phyloP scores from a whole-genome alignment of 805 yeast species.

The Hanseniaspora guilliermondii region DNA sequence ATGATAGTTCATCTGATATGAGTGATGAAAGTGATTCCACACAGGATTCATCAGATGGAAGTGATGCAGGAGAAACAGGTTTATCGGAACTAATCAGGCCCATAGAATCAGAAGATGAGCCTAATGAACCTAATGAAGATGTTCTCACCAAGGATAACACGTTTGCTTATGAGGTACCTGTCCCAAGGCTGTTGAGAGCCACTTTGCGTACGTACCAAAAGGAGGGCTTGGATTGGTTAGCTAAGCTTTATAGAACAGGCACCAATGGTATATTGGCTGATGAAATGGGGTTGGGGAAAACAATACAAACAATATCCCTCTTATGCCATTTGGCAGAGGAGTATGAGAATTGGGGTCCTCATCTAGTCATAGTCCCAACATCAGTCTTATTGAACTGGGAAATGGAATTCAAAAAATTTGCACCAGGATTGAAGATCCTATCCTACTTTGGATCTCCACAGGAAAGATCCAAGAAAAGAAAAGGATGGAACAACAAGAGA shows the following conservation, averaged over 20 bases:
- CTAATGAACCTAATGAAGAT: conserved; percentile 15
- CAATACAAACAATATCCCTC: conserved; percentile 87
- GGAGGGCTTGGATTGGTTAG: conserved; percentile 94
- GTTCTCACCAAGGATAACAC: conserved; percentile 12
- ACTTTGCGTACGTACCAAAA: conserved; percentile 81
- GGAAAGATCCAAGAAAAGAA: conserved; percentile 87
- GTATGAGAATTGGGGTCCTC: conserved; percentile 96
- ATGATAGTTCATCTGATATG: not conserved
- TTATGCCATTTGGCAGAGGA: conserved; percentile 83
- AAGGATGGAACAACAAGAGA: conserved; percentile 87
- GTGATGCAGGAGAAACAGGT: conserved; percentile 4
- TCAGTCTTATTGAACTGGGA: conserved; percentile 98
- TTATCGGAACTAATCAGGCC: conserved; percentile 15
- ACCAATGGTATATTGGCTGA: conserved; percentile 97
- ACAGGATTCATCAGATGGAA: not conserved
- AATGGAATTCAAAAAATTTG: conserved; percentile 96
- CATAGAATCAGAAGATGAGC: conserved; percentile 20
- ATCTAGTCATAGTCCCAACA: conserved; percentile 90
- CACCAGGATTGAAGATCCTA: conserved; percentile 91
- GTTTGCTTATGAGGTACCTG: conserved; percentile 47
- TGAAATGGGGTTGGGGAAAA: conserved; percentile 97
- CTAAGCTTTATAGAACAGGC: conserved; percentile 77
- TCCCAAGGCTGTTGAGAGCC: conserved; percentile 65
- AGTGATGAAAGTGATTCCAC: not conserved
- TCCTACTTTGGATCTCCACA: conserved; percentile 96